Base-by-base conservation (phyloP, 768 basidiomycete genomes). In the Coprinopsis cinerea region DNA sequence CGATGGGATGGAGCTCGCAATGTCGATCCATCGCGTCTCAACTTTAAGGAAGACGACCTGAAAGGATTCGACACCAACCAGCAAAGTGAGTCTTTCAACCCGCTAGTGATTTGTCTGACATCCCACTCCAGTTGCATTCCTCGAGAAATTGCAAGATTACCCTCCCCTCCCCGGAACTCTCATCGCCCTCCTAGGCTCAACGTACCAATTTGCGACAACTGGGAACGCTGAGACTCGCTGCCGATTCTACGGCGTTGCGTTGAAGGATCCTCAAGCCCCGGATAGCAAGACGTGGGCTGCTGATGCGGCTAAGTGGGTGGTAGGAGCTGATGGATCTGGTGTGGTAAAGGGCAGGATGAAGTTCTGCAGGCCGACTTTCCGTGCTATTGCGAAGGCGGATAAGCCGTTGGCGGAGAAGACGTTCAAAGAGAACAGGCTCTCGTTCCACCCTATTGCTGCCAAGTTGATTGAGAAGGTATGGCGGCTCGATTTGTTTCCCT, bases 291-390 rank as follows among this genome's bases (percentile, higher is more conserved):
- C 61, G n/a, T 79, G 78, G 54, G 81, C 79, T 6, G 50, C 52
- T 0, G 68, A 76, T 18, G 87, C 83, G 0, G 77, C 72, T 0
- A 70, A 76, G 23, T 90, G 88, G 88, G 77, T 89, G 18, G 75
- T 81, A 13, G 88, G 83, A 1, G 67, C 70, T 35, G 82, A 82
- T 55, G 80, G 71, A 22, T 74, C 73, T 22, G 81, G 77, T 0
- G 66, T 78, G 23, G 68, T 91, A 49, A 85, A 87, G 58, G 88
- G 88, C 10, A 73, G 88, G 27, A 90, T 90, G 88, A 90, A 91
- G 61, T 89, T 89, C 68, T 90, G 88, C 64, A 66, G 88, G 41
- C 83, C 85, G 0, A 66, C 79, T 4, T 81, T 90, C 59, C 66
- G 78, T 28, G 77, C 69, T 0, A 75, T 81, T 17, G 64, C 60